Evolutionary conservation across 169 alveolate genomes (phyloP), one percentile per base, ranked within the genome.

Genomic region (Cryptosporidium tyzzeri): DNA sequence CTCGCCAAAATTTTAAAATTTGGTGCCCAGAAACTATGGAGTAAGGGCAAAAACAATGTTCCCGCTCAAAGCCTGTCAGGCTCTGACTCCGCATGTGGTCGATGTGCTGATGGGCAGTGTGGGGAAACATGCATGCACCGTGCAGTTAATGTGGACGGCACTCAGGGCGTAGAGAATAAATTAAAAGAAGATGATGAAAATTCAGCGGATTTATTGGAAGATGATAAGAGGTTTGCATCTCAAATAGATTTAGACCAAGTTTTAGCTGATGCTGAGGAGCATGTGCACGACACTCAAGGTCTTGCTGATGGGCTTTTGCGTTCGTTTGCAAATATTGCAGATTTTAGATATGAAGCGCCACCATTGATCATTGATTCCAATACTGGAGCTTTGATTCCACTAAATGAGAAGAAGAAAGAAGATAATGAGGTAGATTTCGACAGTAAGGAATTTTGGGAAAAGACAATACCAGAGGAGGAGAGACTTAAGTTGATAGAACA

Each of bases 21-120:
- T 91, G 98, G 98, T 14, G 98, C 98, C 7, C 93, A 95, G 53
- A 96, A 96, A 91, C 92, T 96, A 86, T 96, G 98, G 98, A 93
- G 86, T 39, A 86, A 93, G 39, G 84, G 91, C 26, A 89, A 86
- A 51, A 84, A 91, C 6, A 84, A 86, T 55, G 69, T 70, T 37
- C 68, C 85, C 14, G 86, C 85, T 16, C 71, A 69, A 45, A 93
- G 21, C 21, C 59, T 0, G 48, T 50, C 94, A 29, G 31, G 6
- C 29, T 55, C 67, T 0, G 91, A 41, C 58, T 45, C 39, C 16
- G 41, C 53, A 9, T 37, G 86, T 39, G 35, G 65, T 23, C 85
- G 37, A 4, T 62, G 61, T 21, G 9, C 91, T 41, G 71, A 74
- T 23, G 29, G 39, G 94, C 91, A 29, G 75, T 84, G 44, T 71